These are phyloP conservation scores for Lactarius hatsudake DNA, from an alignment of 768 basidiomycete genomes.

Conservation along the genomic window DNA sequence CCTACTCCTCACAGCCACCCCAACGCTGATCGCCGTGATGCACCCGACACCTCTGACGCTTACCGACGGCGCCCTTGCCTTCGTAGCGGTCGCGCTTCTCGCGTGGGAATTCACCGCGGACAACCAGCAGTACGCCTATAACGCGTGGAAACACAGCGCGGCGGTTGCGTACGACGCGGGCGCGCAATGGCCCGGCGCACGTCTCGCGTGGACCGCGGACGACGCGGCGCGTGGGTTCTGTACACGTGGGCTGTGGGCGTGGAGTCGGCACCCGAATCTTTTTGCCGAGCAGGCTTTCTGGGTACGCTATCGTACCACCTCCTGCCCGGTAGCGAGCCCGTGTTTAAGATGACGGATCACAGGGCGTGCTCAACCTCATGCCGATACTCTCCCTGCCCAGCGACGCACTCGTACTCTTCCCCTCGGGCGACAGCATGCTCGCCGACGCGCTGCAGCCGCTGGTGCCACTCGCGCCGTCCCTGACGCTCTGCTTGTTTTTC, in stretches of 20 bases:
- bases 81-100: slow-evolving; percentile 56
- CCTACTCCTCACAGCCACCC: slow-evolving; percentile 69
- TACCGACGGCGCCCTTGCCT: slow-evolving; percentile 63
- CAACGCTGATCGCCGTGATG: slow-evolving; percentile 52
- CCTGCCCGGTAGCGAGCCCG: no score
- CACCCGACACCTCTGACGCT: slow-evolving; percentile 50
- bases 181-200: slow-evolving; percentile 58
- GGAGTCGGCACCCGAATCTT: slow-evolving; percentile 90
- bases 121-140: slow-evolving; percentile 87
- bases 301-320: slow-evolving; percentile 43
- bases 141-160: slow-evolving; percentile 66
- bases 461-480: slow-evolving; percentile 50
- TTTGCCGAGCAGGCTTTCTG: slow-evolving; percentile 87
- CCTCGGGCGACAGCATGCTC: slow-evolving; percentile 30
- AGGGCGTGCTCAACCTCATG: slow-evolving; percentile 70
- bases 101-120: slow-evolving; percentile 80
- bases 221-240: slow-evolving; percentile 80
- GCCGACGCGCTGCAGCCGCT: slow-evolving; percentile 32
- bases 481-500: slow-evolving; percentile 72
- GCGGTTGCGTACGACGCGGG: neutral
- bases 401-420: slow-evolving; percentile 6
- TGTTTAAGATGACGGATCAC: slow-evolving; percentile 1
- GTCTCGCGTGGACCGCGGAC: slow-evolving; percentile 59
- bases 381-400: slow-evolving; percentile 51
- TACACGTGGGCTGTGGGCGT: slow-evolving; percentile 83